phyloP scores from a whole-genome alignment of 2,329 filamentous ascomycete species.

The Fusarium continuum region DNA sequence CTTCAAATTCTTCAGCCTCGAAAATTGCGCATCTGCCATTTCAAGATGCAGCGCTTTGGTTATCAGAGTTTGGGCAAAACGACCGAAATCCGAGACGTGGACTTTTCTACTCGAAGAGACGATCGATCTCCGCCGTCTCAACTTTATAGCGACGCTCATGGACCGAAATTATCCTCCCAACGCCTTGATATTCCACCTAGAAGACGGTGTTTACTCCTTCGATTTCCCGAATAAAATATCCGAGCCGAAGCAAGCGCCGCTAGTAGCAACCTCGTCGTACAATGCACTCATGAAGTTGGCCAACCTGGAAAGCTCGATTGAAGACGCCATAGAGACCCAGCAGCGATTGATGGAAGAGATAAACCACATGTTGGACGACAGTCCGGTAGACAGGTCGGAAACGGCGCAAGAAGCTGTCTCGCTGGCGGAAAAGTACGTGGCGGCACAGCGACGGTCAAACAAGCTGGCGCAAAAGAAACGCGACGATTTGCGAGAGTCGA shows the following conservation, averaged over 20 bases:
- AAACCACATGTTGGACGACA: conserved; percentile 62
- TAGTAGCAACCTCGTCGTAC: conserved; percentile 78
- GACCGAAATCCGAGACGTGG: conserved; percentile 61
- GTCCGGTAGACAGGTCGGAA: conserved; percentile 54
- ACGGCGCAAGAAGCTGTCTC: conserved; percentile 60
- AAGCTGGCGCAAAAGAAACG: conserved; percentile 69
- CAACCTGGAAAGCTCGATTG: conserved; percentile 89
- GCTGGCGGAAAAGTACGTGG: conserved; percentile 64
- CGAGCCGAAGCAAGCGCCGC: conserved; percentile 62
- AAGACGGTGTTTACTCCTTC: conserved; percentile 86
- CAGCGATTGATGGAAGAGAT: conserved; percentile 82
- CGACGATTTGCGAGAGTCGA: conserved; percentile 73
- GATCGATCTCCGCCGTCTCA: conserved; percentile 75
- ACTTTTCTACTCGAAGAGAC: conserved; percentile 74
- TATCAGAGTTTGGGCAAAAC: conserved; percentile 78
- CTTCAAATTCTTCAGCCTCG: conserved; percentile 85
- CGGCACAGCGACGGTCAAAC: conserved; percentile 72
- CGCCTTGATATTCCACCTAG: conserved; percentile 83
- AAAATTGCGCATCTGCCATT: conserved; percentile 67
- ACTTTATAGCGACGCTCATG: conserved; percentile 79
- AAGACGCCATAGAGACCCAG: conserved; percentile 84
- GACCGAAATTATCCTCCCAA: conserved; percentile 81
- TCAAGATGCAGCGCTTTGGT: conserved; percentile 72
- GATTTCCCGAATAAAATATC: conserved; percentile 66
- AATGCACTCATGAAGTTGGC: conserved; percentile 87